phyloP scores from a whole-genome alignment of 441 rosid genomes.

The Breynia disticha region DNA sequence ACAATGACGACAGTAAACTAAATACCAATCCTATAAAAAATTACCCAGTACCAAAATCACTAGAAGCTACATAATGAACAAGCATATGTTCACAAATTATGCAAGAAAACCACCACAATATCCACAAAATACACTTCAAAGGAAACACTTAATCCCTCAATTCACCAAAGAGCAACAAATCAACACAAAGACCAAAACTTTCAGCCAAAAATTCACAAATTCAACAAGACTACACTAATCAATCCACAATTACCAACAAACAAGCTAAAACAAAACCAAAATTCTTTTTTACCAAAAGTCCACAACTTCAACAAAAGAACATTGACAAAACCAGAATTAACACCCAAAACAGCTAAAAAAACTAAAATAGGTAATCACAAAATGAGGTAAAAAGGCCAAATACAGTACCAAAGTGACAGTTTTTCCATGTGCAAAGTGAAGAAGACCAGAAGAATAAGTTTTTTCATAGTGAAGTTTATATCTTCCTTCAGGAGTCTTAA shows the following conservation, averaged over 20 bases:
- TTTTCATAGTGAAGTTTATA: conserved; percentile 95
- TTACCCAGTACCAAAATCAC: too few species aligned
- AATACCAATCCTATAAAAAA: too few species aligned
- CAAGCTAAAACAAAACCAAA: too few species aligned
- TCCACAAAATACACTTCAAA: too few species aligned
- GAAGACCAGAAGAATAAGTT: conserved; percentile 87
- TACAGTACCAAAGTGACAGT: conserved; percentile 80
- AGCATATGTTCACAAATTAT: too few species aligned
- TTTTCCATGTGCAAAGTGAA: conserved; percentile 93
- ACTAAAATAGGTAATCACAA: conserved; percentile 9
- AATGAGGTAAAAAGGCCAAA: background rate
- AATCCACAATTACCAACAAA: too few species aligned
- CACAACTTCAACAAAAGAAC: too few species aligned
- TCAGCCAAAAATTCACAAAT: too few species aligned
- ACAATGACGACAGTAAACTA: too few species aligned
- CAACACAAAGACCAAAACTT: conserved; percentile 4
- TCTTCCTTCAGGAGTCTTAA: conserved; percentile 93
- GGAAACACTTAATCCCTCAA: background rate
- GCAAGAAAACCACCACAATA: too few species aligned
- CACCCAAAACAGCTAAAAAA: conserved; percentile 1
- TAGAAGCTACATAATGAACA: too few species aligned
- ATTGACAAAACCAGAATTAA: conserved; percentile 6
- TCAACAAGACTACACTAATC: too few species aligned
- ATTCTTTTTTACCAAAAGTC: background rate
- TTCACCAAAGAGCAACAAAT: background rate